These are phyloP conservation scores for Barnettozyma vustinii DNA, from an alignment of 805 yeast species.

Conservation along the genomic window DNA sequence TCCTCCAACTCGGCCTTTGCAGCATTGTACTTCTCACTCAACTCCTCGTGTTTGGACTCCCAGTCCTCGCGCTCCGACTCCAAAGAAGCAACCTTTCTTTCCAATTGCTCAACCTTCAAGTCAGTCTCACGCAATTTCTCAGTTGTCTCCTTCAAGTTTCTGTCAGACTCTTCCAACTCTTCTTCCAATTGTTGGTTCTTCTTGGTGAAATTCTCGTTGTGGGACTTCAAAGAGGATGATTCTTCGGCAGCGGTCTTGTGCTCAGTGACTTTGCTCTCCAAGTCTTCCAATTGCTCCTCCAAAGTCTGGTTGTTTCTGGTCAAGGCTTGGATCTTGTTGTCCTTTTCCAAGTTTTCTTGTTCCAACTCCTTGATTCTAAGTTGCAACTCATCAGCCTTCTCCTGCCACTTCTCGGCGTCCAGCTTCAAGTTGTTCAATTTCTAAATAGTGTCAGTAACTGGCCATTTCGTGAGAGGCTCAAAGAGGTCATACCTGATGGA, in stretches of 20 bases:
- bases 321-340: conserved; percentile 89
- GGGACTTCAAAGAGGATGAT: conserved; percentile 79
- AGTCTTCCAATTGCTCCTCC: conserved; percentile 73
- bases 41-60: conserved; percentile 88
- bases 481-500: background rate
- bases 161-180: conserved; percentile 86
- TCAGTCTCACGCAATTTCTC: conserved; percentile 93
- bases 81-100: conserved; percentile 86
- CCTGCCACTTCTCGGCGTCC: conserved; percentile 97
- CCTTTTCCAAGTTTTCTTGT: conserved; percentile 88
- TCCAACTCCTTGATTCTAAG: conserved; percentile 82
- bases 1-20: conserved; percentile 95
- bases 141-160: conserved; percentile 87
- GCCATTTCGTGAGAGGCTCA: background rate
- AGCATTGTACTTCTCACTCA: conserved; percentile 71
- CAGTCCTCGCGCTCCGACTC: conserved; percentile 88
- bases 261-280: conserved; percentile 66
- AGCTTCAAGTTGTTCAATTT: conserved; percentile 84
- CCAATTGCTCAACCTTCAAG: conserved; percentile 92
- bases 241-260: conserved; percentile 87
- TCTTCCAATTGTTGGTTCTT: conserved; percentile 86
- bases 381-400: conserved; percentile 83
- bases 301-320: conserved; percentile 86
- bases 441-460: conserved; percentile 32
- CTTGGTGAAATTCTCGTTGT: conserved; percentile 87